Evolutionary conservation across 345 rosid genomes (phyloP).

Genomic region (Populus simonii): DNA sequence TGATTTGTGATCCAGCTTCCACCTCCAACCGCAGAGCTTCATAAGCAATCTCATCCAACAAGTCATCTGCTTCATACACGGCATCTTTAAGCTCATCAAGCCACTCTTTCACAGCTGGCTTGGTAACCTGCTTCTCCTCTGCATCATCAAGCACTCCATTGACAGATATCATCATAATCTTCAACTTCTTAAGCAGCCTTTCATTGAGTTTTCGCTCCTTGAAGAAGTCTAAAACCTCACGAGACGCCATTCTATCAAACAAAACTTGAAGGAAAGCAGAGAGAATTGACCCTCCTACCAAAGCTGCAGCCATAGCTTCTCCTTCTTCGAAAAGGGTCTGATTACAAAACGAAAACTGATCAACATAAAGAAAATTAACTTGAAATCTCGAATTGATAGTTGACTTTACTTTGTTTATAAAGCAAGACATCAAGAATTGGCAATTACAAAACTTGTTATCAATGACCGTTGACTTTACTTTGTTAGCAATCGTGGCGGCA

Average conservation of each 20-base stretch:
- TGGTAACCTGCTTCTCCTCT: conserved; percentile 10
- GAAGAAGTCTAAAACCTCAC: neutral
- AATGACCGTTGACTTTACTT: no score
- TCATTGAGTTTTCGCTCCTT: neutral
- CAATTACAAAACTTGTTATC: no score
- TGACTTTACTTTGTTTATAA: no score
- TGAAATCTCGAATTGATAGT: no score
- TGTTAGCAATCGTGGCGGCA: no score
- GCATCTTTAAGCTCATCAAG: conserved; percentile 8
- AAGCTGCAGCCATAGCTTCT: neutral
- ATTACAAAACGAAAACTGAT: no score
- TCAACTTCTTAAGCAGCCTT: neutral
- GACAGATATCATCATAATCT: neutral
- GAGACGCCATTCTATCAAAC: neutral
- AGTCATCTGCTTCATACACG: conserved; percentile 8
- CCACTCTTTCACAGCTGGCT: conserved; percentile 4
- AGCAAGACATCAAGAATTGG: no score
- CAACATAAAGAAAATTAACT: no score
- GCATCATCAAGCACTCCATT: neutral
- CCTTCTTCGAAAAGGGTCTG: neutral
- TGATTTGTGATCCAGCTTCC: neutral
- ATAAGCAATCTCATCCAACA: conserved; percentile 10
- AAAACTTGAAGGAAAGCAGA: neutral
- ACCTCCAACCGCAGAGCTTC: neutral
- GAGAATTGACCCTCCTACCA: neutral